These are phyloP conservation scores for Neurospora sublineolata DNA, from an alignment of 495 filamentous ascomycete species.

Conservation along the genomic window DNA sequence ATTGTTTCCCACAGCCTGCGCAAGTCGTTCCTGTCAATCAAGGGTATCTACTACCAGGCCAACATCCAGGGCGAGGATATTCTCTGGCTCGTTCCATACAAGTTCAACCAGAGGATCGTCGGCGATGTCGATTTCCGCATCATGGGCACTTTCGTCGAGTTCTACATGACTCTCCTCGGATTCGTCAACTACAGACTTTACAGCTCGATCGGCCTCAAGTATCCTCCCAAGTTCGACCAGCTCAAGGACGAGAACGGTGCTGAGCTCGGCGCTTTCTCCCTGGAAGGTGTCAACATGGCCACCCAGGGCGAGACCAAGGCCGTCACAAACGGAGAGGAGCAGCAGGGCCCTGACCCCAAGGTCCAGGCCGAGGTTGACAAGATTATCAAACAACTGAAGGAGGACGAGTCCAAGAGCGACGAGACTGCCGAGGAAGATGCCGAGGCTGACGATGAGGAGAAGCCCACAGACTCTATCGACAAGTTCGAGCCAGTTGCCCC, in stretches of 20 bases:
- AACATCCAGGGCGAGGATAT: conserved; percentile 97
- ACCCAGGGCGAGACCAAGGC: conserved; percentile 38
- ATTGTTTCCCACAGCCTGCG: conserved; percentile 81
- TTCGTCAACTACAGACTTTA: conserved; percentile 95
- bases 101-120: conserved; percentile 86
- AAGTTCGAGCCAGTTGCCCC: conserved; percentile 69
- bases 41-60: conserved; percentile 98
- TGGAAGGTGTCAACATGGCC: conserved; percentile 58
- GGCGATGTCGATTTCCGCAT: conserved; percentile 95
- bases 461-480: conserved; percentile 61
- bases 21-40: conserved; percentile 95
- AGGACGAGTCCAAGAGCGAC: conserved; percentile 30
- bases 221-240: conserved; percentile 87
- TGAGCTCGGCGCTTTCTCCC: conserved; percentile 80
- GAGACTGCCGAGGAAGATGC: conserved; percentile 30
- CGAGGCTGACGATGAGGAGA: conserved; percentile 38
- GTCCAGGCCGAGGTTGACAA: conserved; percentile 46
- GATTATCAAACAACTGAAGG: conserved; percentile 39
- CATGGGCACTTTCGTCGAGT: conserved; percentile 98
- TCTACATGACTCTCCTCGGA: conserved; percentile 89
- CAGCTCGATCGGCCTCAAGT: conserved; percentile 78
- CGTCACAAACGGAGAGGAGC: conserved; percentile 36
- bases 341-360: conserved; percentile 36
- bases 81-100: conserved; percentile 93
- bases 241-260: conserved; percentile 77